A percentile compares a stretch with the other conserved stretches of the same genome.
Conservation (phyloP, 148 eudicot genomes). For the Fagopyrum esculentum region DNA sequence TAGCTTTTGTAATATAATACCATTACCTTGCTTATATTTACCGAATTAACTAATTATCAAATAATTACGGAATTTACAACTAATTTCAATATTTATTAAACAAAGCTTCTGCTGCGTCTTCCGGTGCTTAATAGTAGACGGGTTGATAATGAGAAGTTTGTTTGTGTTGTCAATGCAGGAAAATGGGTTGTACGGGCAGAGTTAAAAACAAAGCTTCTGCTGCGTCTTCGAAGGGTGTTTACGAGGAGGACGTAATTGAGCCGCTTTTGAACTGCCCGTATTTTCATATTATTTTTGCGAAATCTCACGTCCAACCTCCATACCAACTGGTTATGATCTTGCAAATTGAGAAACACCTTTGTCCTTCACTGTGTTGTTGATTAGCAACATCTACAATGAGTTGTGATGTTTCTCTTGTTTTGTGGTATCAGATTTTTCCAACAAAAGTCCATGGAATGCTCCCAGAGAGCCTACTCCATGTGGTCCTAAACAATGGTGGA, state of each 20-base stretch:
- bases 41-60: no score
- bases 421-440: background rate
- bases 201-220: no score
- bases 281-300: background rate
- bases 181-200: no score
- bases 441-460: background rate
- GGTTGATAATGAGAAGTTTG: background rate
- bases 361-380: no score
- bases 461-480: background rate
- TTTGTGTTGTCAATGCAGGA: background rate
- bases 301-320: background rate
- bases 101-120: no score
- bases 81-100: no score
- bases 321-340: background rate
- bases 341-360: background rate
- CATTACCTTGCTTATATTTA: background rate
- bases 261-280: constrained; percentile 5
- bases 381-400: no score
- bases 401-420: background rate
- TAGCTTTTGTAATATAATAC: background rate
- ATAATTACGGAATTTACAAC: no score
- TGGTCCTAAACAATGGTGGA: background rate
- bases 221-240: background rate
- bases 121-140: no score
- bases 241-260: background rate